Percentiles rank a stretch among this genome's conserved stretches.
phyloP scores from a whole-genome alignment of 352 stramenopile species.

The Phytophthora foliorum region DNA sequence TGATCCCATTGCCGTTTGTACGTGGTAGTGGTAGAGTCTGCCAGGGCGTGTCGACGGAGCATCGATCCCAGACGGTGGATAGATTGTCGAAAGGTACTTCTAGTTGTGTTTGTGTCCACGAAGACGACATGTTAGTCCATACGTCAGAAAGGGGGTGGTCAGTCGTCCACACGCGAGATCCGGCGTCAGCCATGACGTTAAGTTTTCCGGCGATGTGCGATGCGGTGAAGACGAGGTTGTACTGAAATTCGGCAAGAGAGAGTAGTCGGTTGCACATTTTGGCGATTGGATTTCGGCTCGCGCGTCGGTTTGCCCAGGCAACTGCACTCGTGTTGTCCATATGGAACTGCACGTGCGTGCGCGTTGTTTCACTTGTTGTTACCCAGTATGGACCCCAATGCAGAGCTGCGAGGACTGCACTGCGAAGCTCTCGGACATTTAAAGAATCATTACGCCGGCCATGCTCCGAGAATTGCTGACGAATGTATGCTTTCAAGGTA shows the following conservation, averaged over 20 bases:
- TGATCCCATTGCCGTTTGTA: too few species aligned
- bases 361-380: background rate
- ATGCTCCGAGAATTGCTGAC: background rate
- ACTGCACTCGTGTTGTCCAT: conserved; percentile 27
- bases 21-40: too few species aligned
- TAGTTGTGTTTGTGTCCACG: too few species aligned
- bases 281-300: background rate
- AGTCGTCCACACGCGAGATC: conserved; percentile 21
- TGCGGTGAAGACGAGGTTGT: conserved; percentile 9
- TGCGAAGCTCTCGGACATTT: conserved; percentile 23
- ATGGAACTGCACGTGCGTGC: conserved; percentile 4
- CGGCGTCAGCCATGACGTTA: conserved; percentile 28
- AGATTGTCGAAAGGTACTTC: too few species aligned
- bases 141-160: too few species aligned
- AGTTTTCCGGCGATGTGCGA: conserved; percentile 24
- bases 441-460: conserved; percentile 2
- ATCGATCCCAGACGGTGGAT: conserved; percentile 1
- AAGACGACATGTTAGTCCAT: too few species aligned
- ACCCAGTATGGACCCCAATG: conserved; percentile 7
- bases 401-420: conserved; percentile 8
- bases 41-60: too few species aligned
- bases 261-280: conserved; percentile 19
- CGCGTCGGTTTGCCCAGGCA: background rate
- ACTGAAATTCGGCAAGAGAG: conserved; percentile 24
- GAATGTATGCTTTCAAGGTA: conserved; percentile 6